These are phyloP conservation scores for Alternaria triticimaculans DNA, from an alignment of 2,329 filamentous ascomycete genomes.

Conservation along the genomic window DNA sequence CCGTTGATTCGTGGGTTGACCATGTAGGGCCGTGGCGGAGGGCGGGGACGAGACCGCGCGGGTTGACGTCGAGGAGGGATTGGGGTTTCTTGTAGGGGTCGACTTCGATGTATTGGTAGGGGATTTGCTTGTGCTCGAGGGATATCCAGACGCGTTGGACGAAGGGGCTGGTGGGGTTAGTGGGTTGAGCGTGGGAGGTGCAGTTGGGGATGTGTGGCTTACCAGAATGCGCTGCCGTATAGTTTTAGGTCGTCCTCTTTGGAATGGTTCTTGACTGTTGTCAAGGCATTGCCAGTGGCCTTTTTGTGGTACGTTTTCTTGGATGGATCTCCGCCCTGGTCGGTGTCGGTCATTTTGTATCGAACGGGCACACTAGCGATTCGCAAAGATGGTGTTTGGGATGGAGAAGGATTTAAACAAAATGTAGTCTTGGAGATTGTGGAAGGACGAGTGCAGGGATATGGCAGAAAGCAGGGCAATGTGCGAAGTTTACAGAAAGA, in stretches of 20 bases:
- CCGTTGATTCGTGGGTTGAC: conserved; percentile 80
- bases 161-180: conserved; percentile 67
- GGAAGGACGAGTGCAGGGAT: not conserved
- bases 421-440: not conserved
- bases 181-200: conserved; percentile 6
- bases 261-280: conserved; percentile 73
- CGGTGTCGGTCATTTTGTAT: conserved; percentile 56
- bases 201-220: conserved; percentile 28
- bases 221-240: conserved; percentile 87
- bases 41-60: conserved; percentile 76
- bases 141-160: conserved; percentile 91
- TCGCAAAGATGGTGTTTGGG: not conserved
- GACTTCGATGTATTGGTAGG: conserved; percentile 86
- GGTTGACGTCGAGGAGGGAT: conserved; percentile 75
- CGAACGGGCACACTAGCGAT: conserved; percentile 6
- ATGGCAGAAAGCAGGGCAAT: not conserved
- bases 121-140: conserved; percentile 76
- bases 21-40: conserved; percentile 76
- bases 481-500: not conserved
- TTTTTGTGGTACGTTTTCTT: conserved; percentile 74
- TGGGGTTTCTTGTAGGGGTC: conserved; percentile 79
- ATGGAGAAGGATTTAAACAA: not conserved
- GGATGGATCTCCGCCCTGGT: conserved; percentile 55
- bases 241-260: conserved; percentile 75
- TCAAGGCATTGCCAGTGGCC: conserved; percentile 72